These are phyloP conservation scores for Pseudofabraea citricarpa DNA, from an alignment of 2,329 filamentous ascomycete genomes.

Conservation along the genomic window DNA sequence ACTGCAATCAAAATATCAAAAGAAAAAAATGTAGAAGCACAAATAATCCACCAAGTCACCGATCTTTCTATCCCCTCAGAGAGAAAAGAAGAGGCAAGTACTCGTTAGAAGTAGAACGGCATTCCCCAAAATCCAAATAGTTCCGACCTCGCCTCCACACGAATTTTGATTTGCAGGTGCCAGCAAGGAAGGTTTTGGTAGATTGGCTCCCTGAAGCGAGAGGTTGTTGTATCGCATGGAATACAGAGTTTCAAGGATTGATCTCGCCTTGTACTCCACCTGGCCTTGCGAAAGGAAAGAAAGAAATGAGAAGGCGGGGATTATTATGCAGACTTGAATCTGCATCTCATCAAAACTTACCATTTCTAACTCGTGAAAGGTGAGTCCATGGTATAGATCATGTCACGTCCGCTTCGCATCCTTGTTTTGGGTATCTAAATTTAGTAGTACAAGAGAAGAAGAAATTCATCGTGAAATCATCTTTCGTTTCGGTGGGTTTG, in stretches of 20 bases:
- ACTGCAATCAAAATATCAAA: too few relatives aligned
- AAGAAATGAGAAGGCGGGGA: slow-evolving; percentile 3
- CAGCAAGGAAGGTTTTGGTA: slow-evolving; percentile 2
- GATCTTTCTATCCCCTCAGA: too few relatives aligned
- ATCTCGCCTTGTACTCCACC: slow-evolving; percentile 74
- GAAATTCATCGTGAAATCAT: slow-evolving; percentile 9
- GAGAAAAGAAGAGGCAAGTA: too few relatives aligned
- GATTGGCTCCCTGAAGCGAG: slow-evolving; percentile 9
- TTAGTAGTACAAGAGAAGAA: not conserved
- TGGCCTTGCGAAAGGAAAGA: slow-evolving; percentile 56
- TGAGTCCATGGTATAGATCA: not conserved
- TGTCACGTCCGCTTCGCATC: not conserved
- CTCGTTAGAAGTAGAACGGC: too few relatives aligned
- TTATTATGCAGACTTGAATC: not conserved
- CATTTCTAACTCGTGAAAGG: not conserved
- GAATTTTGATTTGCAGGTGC: not conserved
- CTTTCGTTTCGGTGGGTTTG: slow-evolving; percentile 9
- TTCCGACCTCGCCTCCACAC: slow-evolving; percentile 2
- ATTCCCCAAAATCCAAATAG: too few relatives aligned
- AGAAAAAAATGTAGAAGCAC: too few relatives aligned
- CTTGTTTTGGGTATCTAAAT: slow-evolving; percentile 2
- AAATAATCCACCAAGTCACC: too few relatives aligned
- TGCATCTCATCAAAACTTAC: not conserved
- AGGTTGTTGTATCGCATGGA: slow-evolving; percentile 62
- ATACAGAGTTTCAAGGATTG: slow-evolving; percentile 72